Percentiles rank a stretch among this genome's conserved stretches.
phyloP scores from a whole-genome alignment of 495 filamentous ascomycete genomes.

The Aspergillus bridgeri region DNA sequence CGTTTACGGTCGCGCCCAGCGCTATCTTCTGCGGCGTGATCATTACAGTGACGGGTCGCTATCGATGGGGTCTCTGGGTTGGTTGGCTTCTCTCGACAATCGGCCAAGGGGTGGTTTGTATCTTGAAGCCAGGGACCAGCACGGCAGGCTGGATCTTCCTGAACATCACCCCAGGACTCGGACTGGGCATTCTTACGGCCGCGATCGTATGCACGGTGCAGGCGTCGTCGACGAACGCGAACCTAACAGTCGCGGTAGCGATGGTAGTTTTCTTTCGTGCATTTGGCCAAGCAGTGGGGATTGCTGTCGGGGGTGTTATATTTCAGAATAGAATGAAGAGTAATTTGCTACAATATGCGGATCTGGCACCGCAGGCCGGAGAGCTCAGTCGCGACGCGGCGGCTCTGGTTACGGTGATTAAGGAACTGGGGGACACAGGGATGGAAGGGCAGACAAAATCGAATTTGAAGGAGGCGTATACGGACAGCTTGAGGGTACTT shows the following conservation, averaged over 20 bases:
- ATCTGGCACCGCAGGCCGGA: conserved; percentile 41
- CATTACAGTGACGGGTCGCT: conserved; percentile 44
- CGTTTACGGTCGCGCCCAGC: conserved; percentile 48
- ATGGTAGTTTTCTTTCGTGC: conserved; percentile 57
- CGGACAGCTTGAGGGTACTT: conserved; percentile 53
- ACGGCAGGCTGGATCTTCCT: conserved; percentile 45
- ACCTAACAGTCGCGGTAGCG: conserved; percentile 47
- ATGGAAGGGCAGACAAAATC: conserved; percentile 31
- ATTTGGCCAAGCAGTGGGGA: conserved; percentile 52
- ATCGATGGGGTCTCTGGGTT: conserved; percentile 49
- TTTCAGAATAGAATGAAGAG: conserved; percentile 59
- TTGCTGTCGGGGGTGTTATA: conserved; percentile 54
- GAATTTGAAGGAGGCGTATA: conserved; percentile 51
- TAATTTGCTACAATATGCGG: conserved; percentile 41
- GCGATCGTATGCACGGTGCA: conserved; percentile 47
- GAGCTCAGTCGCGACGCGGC: conserved; percentile 56
- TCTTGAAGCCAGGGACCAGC: conserved; percentile 43
- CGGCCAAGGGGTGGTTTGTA: conserved; percentile 43
- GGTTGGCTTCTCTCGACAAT: conserved; percentile 51
- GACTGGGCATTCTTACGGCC: conserved; percentile 49
- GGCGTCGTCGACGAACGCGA: conserved; percentile 39
- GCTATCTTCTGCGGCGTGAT: conserved; percentile 48
- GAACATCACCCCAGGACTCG: conserved; percentile 45
- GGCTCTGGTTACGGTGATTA: conserved; percentile 56
- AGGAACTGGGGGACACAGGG: conserved; percentile 38